A percentile compares a stretch with the other conserved stretches of the same genome.
Evolutionary conservation across 441 rosid genomes (phyloP).

Genomic region (Adansonia madagascariensis): DNA sequence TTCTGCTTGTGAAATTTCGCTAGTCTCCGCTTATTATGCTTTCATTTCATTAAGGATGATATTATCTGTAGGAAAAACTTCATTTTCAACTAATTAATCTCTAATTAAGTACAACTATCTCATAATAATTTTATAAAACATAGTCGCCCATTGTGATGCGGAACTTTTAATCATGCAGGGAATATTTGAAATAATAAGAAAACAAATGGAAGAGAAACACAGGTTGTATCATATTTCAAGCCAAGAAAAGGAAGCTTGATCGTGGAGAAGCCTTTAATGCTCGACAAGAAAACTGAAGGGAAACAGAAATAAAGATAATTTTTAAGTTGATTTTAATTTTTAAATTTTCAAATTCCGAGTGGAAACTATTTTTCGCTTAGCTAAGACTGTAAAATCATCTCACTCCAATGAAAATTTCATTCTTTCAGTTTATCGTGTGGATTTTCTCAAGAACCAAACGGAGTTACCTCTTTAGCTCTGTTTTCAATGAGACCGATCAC

Average conservation of each 20-base stretch:
- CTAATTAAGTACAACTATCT: background rate
- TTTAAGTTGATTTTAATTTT: constrained; percentile 11
- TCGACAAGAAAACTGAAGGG: background rate
- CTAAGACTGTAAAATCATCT: background rate
- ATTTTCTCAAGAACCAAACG: constrained; percentile 35
- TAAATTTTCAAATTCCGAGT: background rate
- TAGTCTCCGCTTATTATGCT: background rate
- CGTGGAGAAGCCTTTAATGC: background rate
- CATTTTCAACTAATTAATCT: background rate
- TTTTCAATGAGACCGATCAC: constrained; percentile 85
- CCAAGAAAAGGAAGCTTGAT: background rate
- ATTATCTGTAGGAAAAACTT: background rate
- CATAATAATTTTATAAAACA: constrained; percentile 15
- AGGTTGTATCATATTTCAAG: background rate
- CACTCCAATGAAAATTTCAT: background rate
- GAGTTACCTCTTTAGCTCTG: constrained; percentile 93
- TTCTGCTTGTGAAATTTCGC: background rate
- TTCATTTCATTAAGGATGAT: background rate
- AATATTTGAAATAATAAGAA: background rate
- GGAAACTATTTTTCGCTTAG: background rate
- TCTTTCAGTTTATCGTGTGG: constrained; percentile 19
- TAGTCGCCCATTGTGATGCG: constrained; percentile 8
- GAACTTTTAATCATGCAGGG: constrained; percentile 9
- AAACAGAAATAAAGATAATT: background rate
- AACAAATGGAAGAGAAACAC: background rate